Conservation (phyloP, 1,284 basidiomycete species). For the Pseudozyma tsukubaensis region DNA sequence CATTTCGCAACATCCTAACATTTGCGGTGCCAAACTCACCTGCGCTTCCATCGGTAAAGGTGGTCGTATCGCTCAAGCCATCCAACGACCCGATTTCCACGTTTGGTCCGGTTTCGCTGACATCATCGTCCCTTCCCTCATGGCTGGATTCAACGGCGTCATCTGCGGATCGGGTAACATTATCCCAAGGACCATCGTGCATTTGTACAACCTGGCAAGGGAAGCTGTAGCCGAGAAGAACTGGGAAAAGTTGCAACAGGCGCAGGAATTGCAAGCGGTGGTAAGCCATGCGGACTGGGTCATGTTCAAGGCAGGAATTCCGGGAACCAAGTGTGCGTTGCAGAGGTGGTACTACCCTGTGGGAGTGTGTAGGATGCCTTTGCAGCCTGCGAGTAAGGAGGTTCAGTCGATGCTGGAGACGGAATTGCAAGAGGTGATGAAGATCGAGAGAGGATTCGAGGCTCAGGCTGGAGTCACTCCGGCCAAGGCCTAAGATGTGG, state of each 20-base stretch:
- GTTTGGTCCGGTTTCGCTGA: conserved; percentile 43
- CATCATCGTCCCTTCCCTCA: conserved; percentile 49
- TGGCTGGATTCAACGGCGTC: conserved; percentile 48
- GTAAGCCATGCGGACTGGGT: conserved; percentile 83
- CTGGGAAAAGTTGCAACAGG: conserved; percentile 73
- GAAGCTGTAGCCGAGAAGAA: conserved; percentile 45
- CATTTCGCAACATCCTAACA: conserved; percentile 84
- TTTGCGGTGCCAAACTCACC: conserved; percentile 84
- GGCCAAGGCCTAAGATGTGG: conserved; percentile 25
- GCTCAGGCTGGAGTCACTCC: conserved; percentile 62
- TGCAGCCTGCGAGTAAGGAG: conserved; percentile 75
- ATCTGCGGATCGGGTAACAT: conserved; percentile 56
- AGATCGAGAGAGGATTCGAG: conserved; percentile 75
- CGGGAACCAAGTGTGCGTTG: conserved; percentile 83
- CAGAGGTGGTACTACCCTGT: conserved; percentile 79
- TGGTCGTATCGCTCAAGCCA: conserved; percentile 80
- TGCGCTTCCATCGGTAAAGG: conserved; percentile 91
- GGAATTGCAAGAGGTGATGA: conserved; percentile 76
- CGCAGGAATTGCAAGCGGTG: conserved; percentile 81
- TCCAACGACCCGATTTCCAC: conserved; percentile 69
- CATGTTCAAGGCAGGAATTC: conserved; percentile 80
- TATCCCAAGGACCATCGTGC: conserved; percentile 74
- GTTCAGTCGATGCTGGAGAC: conserved; percentile 76
- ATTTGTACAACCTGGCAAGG: conserved; percentile 76
- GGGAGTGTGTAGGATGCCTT: conserved; percentile 79